Conservation (phyloP, 2,329 filamentous ascomycete species). For the Aureobasidium musti region DNA sequence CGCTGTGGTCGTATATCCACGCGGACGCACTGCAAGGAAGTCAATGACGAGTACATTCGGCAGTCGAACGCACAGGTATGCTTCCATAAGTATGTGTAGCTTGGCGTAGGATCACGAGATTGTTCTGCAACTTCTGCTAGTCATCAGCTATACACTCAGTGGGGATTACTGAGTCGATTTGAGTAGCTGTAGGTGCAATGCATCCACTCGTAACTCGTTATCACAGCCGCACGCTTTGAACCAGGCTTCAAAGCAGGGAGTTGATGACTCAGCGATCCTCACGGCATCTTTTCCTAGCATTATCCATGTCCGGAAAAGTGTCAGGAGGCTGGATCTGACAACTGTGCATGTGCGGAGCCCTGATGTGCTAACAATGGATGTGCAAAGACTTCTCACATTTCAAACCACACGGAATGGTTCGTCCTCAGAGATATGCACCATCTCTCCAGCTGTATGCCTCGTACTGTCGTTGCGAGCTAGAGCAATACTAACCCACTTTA, state of each 20-base stretch:
- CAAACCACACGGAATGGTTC: not conserved
- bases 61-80: not conserved
- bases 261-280: not conserved
- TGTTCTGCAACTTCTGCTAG: not conserved
- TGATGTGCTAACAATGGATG: not conserved
- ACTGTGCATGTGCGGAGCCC: not conserved
- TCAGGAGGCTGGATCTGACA: not conserved
- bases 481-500: not conserved
- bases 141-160: not conserved
- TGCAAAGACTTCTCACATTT: not conserved
- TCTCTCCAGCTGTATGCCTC: not conserved
- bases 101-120: not conserved
- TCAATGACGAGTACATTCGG: slow-evolving; percentile 25
- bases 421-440: not conserved
- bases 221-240: too few species aligned
- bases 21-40: not conserved
- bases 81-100: not conserved
- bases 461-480: not conserved
- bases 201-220: not conserved
- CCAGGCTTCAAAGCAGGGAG: not conserved
- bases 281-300: not conserved
- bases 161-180: not conserved
- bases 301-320: not conserved
- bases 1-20: not conserved
- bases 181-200: too few species aligned